A percentile compares a stretch with the other conserved stretches of the same genome.
Conservation (phyloP, 2,329 filamentous ascomycete genomes). For the Trichophyton verrucosum region DNA sequence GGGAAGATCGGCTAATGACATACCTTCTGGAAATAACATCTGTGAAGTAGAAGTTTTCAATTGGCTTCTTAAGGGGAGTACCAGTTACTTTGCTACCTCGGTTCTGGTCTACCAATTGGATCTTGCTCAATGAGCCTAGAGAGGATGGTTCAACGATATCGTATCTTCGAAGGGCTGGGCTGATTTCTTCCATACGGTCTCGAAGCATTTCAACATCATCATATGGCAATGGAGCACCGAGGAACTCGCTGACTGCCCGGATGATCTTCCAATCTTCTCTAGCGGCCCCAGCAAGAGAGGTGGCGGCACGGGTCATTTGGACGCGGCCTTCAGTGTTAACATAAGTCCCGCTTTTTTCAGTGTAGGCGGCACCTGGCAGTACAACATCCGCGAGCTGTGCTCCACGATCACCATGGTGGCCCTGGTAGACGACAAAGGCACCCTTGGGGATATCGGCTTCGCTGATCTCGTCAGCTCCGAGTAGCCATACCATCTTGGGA, state of each 20-base stretch:
- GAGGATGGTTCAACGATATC: slow-evolving; percentile 78
- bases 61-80: slow-evolving; percentile 66
- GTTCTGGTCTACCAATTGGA: slow-evolving; percentile 92
- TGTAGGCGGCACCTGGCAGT: slow-evolving; percentile 89
- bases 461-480: slow-evolving; percentile 84
- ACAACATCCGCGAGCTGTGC: slow-evolving; percentile 88
- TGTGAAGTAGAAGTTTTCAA: slow-evolving; percentile 97
- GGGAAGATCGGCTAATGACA: slow-evolving; percentile 24
- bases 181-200: slow-evolving; percentile 91
- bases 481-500: slow-evolving; percentile 92
- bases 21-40: slow-evolving; percentile 93
- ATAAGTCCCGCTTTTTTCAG: slow-evolving; percentile 90
- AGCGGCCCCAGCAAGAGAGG: slow-evolving; percentile 74
- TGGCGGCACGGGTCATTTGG: slow-evolving; percentile 84
- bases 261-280: slow-evolving; percentile 99
- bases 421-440: slow-evolving; percentile 94
- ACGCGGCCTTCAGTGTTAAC: slow-evolving; percentile 96
- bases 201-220: slow-evolving; percentile 82
- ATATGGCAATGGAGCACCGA: slow-evolving; percentile 76
- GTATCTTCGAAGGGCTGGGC: slow-evolving; percentile 76
- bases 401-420: slow-evolving; percentile 89
- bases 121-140: slow-evolving; percentile 66
- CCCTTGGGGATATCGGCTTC: slow-evolving; percentile 83
- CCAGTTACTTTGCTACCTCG: slow-evolving; percentile 66
- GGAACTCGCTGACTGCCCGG: slow-evolving; percentile 80